phyloP scores from a whole-genome alignment of 768 basidiomycete species.

The Russula dissimulans region DNA sequence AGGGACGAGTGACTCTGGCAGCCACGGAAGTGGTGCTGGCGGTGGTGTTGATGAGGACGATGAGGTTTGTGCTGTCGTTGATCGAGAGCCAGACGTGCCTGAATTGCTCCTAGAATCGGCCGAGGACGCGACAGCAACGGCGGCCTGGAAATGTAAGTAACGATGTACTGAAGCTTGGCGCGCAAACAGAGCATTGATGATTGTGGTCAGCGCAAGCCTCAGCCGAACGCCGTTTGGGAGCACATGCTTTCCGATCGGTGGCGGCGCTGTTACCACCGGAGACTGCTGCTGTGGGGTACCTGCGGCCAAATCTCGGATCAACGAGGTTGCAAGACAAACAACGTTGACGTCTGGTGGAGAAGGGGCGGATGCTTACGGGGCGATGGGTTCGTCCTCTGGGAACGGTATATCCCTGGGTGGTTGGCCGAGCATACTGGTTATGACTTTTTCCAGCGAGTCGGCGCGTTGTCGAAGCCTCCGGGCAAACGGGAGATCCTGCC shows the following conservation, averaged over 20 bases:
- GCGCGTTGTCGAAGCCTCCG: conserved; percentile 59
- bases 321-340: not conserved
- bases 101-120: conserved; percentile 24
- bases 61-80: conserved; percentile 22
- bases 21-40: not conserved
- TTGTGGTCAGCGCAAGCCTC: conserved; percentile 61
- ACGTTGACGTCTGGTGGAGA: not conserved
- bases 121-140: conserved; percentile 9
- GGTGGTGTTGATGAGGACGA: conserved; percentile 13
- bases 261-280: conserved; percentile 20
- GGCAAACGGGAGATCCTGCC: conserved; percentile 56
- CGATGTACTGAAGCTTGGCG: conserved; percentile 45
- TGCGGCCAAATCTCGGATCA: conserved; percentile 25
- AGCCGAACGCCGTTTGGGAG: conserved; percentile 77
- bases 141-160: conserved; percentile 7
- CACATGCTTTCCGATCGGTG: conserved; percentile 41
- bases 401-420: conserved; percentile 56
- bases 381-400: conserved; percentile 43
- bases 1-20: conserved; percentile 8
- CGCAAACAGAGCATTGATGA: conserved; percentile 77
- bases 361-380: conserved; percentile 22
- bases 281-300: conserved; percentile 35
- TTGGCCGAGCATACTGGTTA: conserved; percentile 72
- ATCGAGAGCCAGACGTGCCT: not conserved
- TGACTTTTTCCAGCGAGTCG: conserved; percentile 75